Evolutionary conservation across 2,329 filamentous ascomycete species (phyloP).

Genomic region (Dendrostoma leiphaemia): DNA sequence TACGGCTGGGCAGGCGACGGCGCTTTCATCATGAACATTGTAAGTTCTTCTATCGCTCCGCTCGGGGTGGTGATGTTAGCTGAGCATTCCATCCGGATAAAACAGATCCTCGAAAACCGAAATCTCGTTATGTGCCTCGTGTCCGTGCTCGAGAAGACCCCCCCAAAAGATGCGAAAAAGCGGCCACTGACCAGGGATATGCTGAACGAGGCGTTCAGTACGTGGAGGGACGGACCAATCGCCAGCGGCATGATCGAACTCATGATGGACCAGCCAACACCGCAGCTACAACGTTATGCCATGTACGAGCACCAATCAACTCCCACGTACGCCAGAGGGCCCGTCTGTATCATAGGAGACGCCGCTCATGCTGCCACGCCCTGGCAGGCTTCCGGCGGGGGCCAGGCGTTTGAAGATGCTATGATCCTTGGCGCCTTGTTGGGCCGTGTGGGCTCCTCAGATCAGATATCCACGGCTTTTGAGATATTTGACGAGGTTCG

Average conservation of each 20-base stretch:
- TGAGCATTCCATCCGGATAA: not conserved
- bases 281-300: constrained; percentile 1
- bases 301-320: not conserved
- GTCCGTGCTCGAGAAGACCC: not conserved
- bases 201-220: not conserved
- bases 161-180: not conserved
- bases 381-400: too few relatives aligned
- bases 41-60: not conserved
- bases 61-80: too few relatives aligned
- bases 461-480: not conserved
- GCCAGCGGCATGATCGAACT: not conserved
- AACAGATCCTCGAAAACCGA: not conserved
- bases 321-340: too few relatives aligned
- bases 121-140: not conserved
- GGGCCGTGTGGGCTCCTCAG: not conserved
- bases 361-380: too few relatives aligned
- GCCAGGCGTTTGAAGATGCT: constrained; percentile 6
- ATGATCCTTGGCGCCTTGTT: constrained; percentile 1
- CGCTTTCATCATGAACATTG: not conserved
- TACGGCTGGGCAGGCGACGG: not conserved
- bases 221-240: not conserved
- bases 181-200: not conserved
- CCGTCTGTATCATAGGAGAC: constrained; percentile 20
- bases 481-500: not conserved
- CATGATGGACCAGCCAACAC: not conserved